Evolutionary conservation across 2,329 filamentous ascomycete genomes (phyloP).

Genomic region (Penicillium sp.): DNA sequence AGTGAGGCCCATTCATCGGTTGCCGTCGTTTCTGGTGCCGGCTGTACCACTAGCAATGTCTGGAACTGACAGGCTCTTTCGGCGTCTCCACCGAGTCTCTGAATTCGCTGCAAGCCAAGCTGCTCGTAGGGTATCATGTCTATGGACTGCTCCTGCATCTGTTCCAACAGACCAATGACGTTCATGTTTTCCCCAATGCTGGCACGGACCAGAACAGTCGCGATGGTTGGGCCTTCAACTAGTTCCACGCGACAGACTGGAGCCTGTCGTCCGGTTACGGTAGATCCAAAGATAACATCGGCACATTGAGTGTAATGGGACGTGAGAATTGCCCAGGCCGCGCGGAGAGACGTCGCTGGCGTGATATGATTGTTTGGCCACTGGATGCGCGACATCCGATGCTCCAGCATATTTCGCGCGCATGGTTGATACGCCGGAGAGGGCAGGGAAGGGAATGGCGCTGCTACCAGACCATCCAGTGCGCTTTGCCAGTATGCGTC

Average conservation of each 20-base stretch:
- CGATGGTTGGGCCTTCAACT: conserved; percentile 43
- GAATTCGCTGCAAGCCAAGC: conserved; percentile 11
- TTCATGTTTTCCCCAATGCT: background rate
- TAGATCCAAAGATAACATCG: conserved; percentile 44
- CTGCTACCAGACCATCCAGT: background rate
- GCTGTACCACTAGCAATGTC: conserved; percentile 10
- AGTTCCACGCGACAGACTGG: conserved; percentile 37
- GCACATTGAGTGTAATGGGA: conserved; percentile 35
- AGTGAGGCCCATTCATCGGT: background rate
- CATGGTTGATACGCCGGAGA: background rate
- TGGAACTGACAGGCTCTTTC: conserved; percentile 9
- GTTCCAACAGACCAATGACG: background rate
- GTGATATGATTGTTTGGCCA: conserved; percentile 8
- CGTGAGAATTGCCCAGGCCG: conserved; percentile 40
- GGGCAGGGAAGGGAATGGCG: background rate
- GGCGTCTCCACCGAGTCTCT: background rate
- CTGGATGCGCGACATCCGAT: background rate
- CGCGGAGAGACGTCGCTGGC: conserved; percentile 34
- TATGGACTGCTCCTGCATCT: conserved; percentile 3
- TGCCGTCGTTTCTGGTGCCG: background rate
- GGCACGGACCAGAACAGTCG: conserved; percentile 23
- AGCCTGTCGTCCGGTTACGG: conserved; percentile 41
- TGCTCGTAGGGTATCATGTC: conserved; percentile 12
- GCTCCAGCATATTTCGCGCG: background rate
- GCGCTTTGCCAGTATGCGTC: background rate